Conservation (phyloP, 306 rosid species). For the Potentilla sterilis region DNA sequence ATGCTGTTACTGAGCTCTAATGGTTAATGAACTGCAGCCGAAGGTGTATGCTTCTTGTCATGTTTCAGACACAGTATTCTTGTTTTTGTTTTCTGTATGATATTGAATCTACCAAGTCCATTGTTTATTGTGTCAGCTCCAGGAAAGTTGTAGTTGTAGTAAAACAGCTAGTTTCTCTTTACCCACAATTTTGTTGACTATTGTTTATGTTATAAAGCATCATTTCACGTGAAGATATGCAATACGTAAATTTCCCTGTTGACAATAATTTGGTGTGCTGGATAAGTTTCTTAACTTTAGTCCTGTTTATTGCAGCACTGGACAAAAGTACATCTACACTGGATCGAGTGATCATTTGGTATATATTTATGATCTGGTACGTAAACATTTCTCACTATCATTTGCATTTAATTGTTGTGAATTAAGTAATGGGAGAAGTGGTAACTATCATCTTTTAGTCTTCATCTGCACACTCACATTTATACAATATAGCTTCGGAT, state of each 20-base stretch:
- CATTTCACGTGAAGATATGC: neutral
- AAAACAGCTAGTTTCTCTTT: neutral
- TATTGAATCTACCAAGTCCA: neutral
- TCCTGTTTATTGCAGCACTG: conserved; percentile 21
- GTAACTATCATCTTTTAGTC: neutral
- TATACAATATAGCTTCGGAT: neutral
- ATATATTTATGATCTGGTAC: conserved; percentile 87
- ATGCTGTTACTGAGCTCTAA: neutral
- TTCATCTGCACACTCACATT: neutral
- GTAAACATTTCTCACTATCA: neutral
- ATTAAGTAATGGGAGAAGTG: neutral
- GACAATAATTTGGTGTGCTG: neutral
- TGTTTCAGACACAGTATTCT: neutral
- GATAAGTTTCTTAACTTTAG: neutral
- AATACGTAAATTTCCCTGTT: neutral
- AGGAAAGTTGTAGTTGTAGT: neutral
- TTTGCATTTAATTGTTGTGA: neutral
- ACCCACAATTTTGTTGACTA: neutral
- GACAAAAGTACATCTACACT: conserved; percentile 91
- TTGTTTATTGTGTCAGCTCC: neutral
- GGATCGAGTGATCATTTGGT: conserved; percentile 77
- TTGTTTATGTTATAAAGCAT: neutral
- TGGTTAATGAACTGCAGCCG: neutral
- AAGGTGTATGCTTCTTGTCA: neutral
- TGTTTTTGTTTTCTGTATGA: neutral